These are phyloP conservation scores for Vaucheria bursata DNA, from an alignment of 352 stramenopile species.

Conservation along the genomic window DNA sequence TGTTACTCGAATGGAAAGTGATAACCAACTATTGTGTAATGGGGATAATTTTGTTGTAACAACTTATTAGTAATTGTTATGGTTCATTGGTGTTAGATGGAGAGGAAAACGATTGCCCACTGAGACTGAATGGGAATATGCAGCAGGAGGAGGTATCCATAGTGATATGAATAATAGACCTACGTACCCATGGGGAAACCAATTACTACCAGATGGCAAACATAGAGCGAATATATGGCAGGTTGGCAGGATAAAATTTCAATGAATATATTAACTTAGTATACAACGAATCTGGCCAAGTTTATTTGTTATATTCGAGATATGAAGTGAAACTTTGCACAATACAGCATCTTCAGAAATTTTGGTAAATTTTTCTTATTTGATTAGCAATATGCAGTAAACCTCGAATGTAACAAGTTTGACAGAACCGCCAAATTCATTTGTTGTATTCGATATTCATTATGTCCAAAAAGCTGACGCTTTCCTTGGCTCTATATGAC, in stretches of 20 bases:
- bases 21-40: no score
- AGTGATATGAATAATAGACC: constrained; percentile 2
- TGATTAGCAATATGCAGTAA: no score
- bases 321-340: not conserved
- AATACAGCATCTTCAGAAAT: not conserved
- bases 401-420: no score
- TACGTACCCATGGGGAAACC: constrained; percentile 55
- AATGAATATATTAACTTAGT: no score
- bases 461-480: no score
- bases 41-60: not conserved
- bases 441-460: no score
- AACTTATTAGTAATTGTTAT: not conserved
- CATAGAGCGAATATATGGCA: constrained; percentile 56
- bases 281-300: not conserved
- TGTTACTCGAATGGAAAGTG: no score
- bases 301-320: constrained; percentile 11
- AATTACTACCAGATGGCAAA: constrained; percentile 45
- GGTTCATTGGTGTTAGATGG: constrained; percentile 25
- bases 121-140: constrained; percentile 58
- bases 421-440: no score
- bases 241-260: no score
- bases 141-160: constrained; percentile 37
- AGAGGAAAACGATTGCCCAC: constrained; percentile 49
- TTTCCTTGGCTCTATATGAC: no score
- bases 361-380: not conserved